Percentiles rank a stretch among this genome's conserved stretches.
Conservation (phyloP, 371 early-diverging fungal genomes). For the Blakeslea trispora region DNA sequence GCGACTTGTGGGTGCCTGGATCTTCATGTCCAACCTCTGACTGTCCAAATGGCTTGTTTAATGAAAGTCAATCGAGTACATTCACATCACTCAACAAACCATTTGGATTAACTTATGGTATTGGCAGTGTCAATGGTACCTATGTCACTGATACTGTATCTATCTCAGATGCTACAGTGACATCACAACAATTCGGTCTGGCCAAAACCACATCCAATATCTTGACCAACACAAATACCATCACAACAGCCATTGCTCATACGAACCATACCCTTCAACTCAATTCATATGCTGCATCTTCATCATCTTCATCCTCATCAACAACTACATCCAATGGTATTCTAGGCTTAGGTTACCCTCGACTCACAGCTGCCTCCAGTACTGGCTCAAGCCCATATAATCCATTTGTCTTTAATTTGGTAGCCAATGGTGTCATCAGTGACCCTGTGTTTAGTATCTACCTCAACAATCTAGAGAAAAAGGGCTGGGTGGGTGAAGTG, state of each 20-base stretch:
- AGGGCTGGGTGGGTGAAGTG: conserved; percentile 55
- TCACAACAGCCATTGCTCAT: conserved; percentile 15
- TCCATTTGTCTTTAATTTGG: conserved; percentile 46
- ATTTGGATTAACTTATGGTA: conserved; percentile 40
- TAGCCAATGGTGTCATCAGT: conserved; percentile 32
- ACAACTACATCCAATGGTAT: conserved; percentile 44
- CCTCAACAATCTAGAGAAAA: conserved; percentile 26
- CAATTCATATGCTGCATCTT: neutral
- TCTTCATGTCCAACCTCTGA: conserved; percentile 32
- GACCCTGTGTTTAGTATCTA: conserved; percentile 44
- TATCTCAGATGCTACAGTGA: conserved; percentile 33
- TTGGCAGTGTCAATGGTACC: conserved; percentile 45
- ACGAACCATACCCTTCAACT: conserved; percentile 5
- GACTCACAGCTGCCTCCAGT: conserved; percentile 34
- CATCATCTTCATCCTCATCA: too few species aligned
- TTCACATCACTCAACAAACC: conserved; percentile 23
- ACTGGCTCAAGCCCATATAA: conserved; percentile 30
- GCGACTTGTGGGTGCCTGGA: conserved; percentile 51
- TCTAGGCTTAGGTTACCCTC: conserved; percentile 46
- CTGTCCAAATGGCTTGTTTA: conserved; percentile 42
- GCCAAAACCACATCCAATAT: conserved; percentile 31
- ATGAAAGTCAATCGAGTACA: conserved; percentile 26
- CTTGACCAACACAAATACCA: conserved; percentile 35
- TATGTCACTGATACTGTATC: conserved; percentile 44
- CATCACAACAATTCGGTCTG: conserved; percentile 48